Percentiles rank a stretch among this genome's conserved stretches.
Evolutionary conservation across 2,329 filamentous ascomycete species (phyloP).

Genomic region (Emergomyces africanus): DNA sequence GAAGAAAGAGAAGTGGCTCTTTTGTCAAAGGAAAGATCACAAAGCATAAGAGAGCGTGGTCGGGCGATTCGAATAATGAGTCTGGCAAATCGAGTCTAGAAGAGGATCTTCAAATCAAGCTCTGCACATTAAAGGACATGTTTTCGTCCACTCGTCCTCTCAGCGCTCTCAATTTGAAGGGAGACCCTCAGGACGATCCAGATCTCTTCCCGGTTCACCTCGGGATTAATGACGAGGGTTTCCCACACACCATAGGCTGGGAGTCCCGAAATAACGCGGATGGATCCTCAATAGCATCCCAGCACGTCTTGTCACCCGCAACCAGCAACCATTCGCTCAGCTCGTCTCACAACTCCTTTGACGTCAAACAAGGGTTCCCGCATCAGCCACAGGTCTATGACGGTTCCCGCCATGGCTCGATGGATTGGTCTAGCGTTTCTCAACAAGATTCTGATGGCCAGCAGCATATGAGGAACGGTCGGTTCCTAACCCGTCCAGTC

Average conservation of each 20-base stretch:
- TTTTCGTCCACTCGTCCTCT: slow-evolving; percentile 32
- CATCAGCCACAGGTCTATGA: slow-evolving; percentile 13
- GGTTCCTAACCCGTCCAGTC: slow-evolving; percentile 16
- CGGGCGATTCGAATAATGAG: slow-evolving; percentile 59
- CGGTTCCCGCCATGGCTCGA: slow-evolving; percentile 14
- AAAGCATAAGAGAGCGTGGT: slow-evolving; percentile 93
- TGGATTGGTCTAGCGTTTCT: slow-evolving; percentile 16
- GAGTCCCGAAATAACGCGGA: slow-evolving; percentile 21
- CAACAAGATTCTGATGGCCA: slow-evolving; percentile 11
- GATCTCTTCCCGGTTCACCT: slow-evolving; percentile 32
- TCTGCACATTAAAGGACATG: slow-evolving; percentile 34
- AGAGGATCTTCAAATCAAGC: slow-evolving; percentile 34
- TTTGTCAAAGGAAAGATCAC: slow-evolving; percentile 46
- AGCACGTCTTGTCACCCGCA: slow-evolving; percentile 24
- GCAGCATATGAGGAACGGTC: slow-evolving; percentile 8
- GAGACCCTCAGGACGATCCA: slow-evolving; percentile 34
- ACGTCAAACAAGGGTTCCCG: slow-evolving; percentile 10
- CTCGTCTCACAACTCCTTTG: slow-evolving; percentile 20
- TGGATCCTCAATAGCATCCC: slow-evolving; percentile 20
- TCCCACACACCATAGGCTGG: slow-evolving; percentile 18
- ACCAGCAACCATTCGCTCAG: slow-evolving; percentile 28
- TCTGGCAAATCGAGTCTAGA: slow-evolving; percentile 30
- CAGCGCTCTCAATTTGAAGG: slow-evolving; percentile 31
- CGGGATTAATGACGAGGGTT: slow-evolving; percentile 17
- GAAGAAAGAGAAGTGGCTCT: slow-evolving; percentile 46